Evolutionary conservation across 257 asterid genomes (phyloP), one percentile per base, ranked within the genome.

Genomic region (Eustoma russellianum): DNA sequence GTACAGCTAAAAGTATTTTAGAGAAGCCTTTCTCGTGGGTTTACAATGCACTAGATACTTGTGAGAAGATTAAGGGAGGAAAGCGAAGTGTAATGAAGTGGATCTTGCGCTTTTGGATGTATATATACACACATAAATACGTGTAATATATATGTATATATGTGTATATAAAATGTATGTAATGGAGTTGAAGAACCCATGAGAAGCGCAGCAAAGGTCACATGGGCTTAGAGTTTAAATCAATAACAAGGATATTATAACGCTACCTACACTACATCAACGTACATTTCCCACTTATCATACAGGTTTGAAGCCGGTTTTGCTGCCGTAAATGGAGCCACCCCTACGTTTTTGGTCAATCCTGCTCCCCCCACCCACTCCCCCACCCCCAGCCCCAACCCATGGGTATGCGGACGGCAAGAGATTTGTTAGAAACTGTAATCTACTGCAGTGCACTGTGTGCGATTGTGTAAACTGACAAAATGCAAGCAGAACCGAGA

Each of bases 121-220:
- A 5, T 56, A 43, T 24, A 77, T 35, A 54, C 9, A 53, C 34
- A 50, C 47, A 44, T 16, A 53, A 48, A 53, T 15, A 46, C 40
- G 43, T 44, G 57, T 68, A 58, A 81, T 40, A 64, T 65, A 70
- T 70, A 76, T 38, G 7, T 7, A 7, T 38, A 38, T 38, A 80
- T 71, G 62, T 75, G 13, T 46, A 53, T 54, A 52, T 73, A 74
- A 57, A 72, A 75, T 19, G 3, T 3, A 19, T 19, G 28, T 19
- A n/a, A n/a, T n/a, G n/a, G n/a, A n/a, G n/a, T n/a, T n/a, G n/a
- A n/a, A n/a, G n/a, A n/a, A n/a, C 55, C 77, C 86, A 82, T 72
- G 86, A 61, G 59, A 78, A 80, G 77, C 70, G 93, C 81, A 77
- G 79, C 68, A 41, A 75, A 64, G n/a, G 63, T 89, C 95, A 89